Base-by-base conservation (phyloP, 2,329 filamentous ascomycete species). In the Bipolaris oryzae region DNA sequence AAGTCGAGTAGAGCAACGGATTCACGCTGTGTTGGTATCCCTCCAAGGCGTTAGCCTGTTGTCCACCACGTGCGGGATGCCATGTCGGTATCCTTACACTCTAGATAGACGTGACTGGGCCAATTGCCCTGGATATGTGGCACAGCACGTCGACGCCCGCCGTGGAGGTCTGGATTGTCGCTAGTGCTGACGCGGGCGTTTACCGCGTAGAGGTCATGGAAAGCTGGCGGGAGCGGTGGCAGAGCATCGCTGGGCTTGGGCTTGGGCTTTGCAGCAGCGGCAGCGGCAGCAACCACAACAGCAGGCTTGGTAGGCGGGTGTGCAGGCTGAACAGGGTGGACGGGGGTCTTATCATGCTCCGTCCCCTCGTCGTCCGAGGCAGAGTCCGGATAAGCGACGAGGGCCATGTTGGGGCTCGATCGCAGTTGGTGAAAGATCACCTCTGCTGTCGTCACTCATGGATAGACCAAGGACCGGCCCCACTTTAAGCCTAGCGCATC, bases 51-150 rank as follows among this genome's bases (percentile, higher is more conserved):
- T 75, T 68, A 75, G 71, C 58, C 50, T 57, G 63, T 42, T 9
- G 69, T 64, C 41, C 67, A 58, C 16, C 15, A 37, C 42, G 35
- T 37, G n/a, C 41, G 44, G 42, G 46, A 47, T 13, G 41, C 21
- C 33, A 15, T 31, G 16, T 38, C 44, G 49, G 49, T 53, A 60
- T n/a, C 80, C 87, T 78, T 82, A 96, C 95, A 99, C 79, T 98
- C 94, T 54, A 96, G 81, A 75, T 96, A 98, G 43, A 98, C 74
- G 77, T 98, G 94, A 33, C 88, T 92, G 1, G 94, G 92, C 95
- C 95, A 99, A 75, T 92, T 91, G 58, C 95, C 95, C 57, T 87
- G 85, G 23, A 94, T 81, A 76, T 99, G 95, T 21, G 94, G 93
- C 46, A 87, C 90, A 55, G 89, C 85, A 39, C 95, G 86, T 72